phyloP scores from a whole-genome alignment of 139 green algal species.

The Dunaliella primolecta region DNA sequence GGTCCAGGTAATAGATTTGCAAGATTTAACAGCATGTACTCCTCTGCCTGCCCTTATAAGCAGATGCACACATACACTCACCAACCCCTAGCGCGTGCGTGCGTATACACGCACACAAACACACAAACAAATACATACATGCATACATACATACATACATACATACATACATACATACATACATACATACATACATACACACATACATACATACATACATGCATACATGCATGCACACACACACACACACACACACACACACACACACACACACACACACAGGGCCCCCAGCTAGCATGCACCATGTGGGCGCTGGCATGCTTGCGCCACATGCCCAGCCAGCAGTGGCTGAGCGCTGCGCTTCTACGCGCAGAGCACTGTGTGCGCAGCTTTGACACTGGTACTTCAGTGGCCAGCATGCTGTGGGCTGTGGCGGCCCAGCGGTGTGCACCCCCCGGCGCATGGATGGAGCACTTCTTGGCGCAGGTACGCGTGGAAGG shows the following conservation, averaged over 20 bases:
- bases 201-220: not conserved
- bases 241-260: not conserved
- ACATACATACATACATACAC: not conserved
- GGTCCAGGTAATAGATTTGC: no score
- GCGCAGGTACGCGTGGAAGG: slow-evolving; percentile 14
- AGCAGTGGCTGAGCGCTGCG: not conserved
- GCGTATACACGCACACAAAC: no score
- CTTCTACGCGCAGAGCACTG: not conserved
- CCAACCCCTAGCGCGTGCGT: not conserved
- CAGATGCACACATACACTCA: no score
- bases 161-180: not conserved
- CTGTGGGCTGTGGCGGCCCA: slow-evolving; percentile 18
- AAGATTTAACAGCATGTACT: no score
- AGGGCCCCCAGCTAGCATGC: not conserved
- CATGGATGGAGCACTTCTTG: slow-evolving; percentile 27
- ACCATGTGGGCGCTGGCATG: slow-evolving; percentile 5
- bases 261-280: not conserved
- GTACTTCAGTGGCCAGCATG: not conserved
- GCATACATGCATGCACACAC: not conserved
- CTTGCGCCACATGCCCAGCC: not conserved
- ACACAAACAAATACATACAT: not conserved
- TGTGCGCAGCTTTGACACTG: not conserved
- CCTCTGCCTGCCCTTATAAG: no score
- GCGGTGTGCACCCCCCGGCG: slow-evolving; percentile 1
- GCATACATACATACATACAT: not conserved